Conservation (phyloP, 148 eudicot genomes). For the Drosera capensis region DNA sequence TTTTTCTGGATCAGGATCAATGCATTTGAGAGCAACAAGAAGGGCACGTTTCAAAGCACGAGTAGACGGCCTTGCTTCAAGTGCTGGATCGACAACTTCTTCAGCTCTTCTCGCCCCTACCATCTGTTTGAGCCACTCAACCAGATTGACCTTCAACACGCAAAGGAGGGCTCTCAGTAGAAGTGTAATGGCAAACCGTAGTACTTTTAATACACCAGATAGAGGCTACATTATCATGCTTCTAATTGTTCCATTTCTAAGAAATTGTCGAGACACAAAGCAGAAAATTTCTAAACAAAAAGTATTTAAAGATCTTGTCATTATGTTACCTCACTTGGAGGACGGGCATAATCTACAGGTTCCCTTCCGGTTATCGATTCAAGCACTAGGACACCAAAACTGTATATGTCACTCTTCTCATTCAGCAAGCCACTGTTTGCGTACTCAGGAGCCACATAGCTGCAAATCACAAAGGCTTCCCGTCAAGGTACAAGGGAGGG, state of each 20-base stretch:
- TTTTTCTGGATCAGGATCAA: constrained; percentile 73
- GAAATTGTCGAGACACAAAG: not conserved
- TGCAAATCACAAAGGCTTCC: constrained; percentile 9
- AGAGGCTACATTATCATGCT: not conserved
- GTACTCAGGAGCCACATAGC: constrained; percentile 96
- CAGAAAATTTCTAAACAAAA: not conserved
- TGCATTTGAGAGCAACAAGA: constrained; percentile 73
- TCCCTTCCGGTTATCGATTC: constrained; percentile 92
- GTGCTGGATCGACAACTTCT: constrained; percentile 72
- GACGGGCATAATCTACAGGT: constrained; percentile 84
- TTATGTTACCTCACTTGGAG: constrained; percentile 57
- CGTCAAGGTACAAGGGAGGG: no score
- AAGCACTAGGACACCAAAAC: constrained; percentile 76
- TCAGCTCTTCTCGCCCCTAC: constrained; percentile 69
- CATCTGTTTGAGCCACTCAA: constrained; percentile 92
- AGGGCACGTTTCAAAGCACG: constrained; percentile 79
- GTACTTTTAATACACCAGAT: not conserved
- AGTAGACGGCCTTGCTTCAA: constrained; percentile 58
- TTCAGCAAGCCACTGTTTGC: constrained; percentile 85
- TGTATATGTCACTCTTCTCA: constrained; percentile 85
- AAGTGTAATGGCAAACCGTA: not conserved
- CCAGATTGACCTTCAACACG: constrained; percentile 52
- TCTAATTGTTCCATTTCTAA: not conserved
- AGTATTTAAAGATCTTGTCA: not conserved
- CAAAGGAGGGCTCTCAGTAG: not conserved